A percentile compares a stretch with the other conserved stretches of the same genome.
Conservation (phyloP, 106 monocot genomes). For the Amphibolis antarctica region DNA sequence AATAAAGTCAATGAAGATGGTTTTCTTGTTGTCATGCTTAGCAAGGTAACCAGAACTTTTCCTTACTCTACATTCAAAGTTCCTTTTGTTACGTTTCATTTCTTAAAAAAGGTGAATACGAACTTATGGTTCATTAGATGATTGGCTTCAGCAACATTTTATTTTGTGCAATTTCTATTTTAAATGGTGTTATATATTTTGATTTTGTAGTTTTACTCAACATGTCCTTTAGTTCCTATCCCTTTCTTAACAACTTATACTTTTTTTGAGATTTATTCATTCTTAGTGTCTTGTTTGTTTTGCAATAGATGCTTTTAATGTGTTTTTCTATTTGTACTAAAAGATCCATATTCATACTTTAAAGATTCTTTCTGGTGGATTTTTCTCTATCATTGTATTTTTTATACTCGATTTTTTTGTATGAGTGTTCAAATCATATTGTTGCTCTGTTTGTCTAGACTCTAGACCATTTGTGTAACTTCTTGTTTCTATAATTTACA, state of each 20-base stretch:
- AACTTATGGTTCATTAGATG: no score
- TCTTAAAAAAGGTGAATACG: neutral
- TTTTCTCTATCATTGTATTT: no score
- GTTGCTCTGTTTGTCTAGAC: neutral
- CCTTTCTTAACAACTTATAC: neutral
- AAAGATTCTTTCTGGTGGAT: no score
- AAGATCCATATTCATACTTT: no score
- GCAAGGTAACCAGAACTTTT: conserved; percentile 42
- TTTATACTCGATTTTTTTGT: no score
- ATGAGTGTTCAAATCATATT: neutral
- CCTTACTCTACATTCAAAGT: neutral
- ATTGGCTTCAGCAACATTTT: no score
- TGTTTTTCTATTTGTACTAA: neutral
- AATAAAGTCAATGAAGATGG: conserved; percentile 85
- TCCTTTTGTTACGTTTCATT: neutral
- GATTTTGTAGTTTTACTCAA: no score
- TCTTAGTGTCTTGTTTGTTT: neutral
- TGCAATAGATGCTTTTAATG: neutral
- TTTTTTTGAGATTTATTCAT: neutral
- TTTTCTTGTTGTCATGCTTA: conserved; percentile 99
- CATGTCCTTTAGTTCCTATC: neutral
- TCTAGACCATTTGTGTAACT: no score
- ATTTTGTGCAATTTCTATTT: no score
- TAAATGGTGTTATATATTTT: no score
- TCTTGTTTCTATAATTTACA: conserved; percentile 9